A percentile compares a stretch with the other conserved stretches of the same genome.
Evolutionary conservation across 179 eudicot species (phyloP).

Genomic region (Silene coronaria): DNA sequence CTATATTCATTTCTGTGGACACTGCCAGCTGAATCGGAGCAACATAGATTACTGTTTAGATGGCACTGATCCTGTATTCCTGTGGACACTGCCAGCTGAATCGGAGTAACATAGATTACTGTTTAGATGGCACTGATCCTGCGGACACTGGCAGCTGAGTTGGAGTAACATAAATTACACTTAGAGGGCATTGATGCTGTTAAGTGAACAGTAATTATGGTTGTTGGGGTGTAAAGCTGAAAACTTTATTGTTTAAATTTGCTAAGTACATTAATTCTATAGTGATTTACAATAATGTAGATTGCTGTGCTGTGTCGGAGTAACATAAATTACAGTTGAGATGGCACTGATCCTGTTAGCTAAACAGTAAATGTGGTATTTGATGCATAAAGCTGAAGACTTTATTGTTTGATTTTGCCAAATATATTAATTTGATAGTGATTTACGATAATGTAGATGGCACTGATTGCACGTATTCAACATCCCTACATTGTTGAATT

Average conservation of each 20-base stretch:
- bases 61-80: no score
- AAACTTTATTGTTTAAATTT: neutral
- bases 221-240: neutral
- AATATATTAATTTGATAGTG: neutral
- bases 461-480: slow-evolving; percentile 82
- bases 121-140: no score
- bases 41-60: no score
- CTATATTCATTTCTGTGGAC: no score
- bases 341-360: neutral
- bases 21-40: no score
- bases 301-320: no score
- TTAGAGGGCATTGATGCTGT: neutral
- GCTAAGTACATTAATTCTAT: slow-evolving; percentile 5
- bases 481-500: slow-evolving; percentile 91
- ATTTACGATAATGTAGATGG: slow-evolving; percentile 45
- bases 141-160: no score
- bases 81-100: no score
- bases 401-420: neutral
- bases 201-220: neutral
- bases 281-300: neutral
- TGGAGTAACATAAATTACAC: no score
- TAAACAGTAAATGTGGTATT: neutral
- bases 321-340: no score
- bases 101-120: no score
- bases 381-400: neutral